Percentiles rank a stretch among this genome's conserved stretches.
Conservation (phyloP, 768 basidiomycete species). For the Tylopilus balloui region DNA sequence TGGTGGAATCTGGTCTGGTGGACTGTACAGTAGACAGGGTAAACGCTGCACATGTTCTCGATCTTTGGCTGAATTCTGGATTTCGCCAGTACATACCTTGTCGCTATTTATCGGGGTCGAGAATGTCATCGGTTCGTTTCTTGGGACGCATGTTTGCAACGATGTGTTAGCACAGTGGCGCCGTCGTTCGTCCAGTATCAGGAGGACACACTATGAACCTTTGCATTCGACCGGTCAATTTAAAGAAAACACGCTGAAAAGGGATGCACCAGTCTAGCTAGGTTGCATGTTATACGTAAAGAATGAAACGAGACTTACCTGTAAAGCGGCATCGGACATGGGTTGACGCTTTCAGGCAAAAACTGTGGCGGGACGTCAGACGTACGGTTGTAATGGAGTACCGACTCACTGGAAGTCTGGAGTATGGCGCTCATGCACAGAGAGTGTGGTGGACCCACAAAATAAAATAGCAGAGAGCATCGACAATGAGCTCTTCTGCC, state of each 20-base stretch:
- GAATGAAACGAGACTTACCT: constrained; percentile 8
- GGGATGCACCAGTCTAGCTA: background rate
- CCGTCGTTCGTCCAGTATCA: constrained; percentile 6
- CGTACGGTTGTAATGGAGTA: background rate
- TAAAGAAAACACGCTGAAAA: background rate
- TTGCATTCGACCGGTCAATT: background rate
- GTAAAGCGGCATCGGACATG: background rate
- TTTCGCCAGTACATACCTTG: constrained; percentile 12
- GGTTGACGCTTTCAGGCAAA: constrained; percentile 9
- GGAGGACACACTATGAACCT: constrained; percentile 2
- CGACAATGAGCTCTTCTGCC: background rate
- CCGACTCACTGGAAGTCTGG: constrained; percentile 16
- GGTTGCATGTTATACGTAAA: constrained; percentile 3
- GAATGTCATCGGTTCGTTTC: background rate
- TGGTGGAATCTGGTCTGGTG: constrained; percentile 6
- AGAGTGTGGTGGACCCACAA: constrained; percentile 5
- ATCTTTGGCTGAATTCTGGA: constrained; percentile 7
- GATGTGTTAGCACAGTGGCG: constrained; percentile 6
- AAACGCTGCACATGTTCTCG: constrained; percentile 16
- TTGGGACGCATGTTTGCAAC: background rate
- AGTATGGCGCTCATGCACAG: background rate
- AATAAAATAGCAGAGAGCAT: background rate
- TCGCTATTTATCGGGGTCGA: constrained; percentile 13
- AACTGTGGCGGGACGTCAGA: constrained; percentile 21
- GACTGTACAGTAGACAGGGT: background rate